Evolutionary conservation across 768 basidiomycete genomes (phyloP).

Genomic region (Mrakia blollopis): DNA sequence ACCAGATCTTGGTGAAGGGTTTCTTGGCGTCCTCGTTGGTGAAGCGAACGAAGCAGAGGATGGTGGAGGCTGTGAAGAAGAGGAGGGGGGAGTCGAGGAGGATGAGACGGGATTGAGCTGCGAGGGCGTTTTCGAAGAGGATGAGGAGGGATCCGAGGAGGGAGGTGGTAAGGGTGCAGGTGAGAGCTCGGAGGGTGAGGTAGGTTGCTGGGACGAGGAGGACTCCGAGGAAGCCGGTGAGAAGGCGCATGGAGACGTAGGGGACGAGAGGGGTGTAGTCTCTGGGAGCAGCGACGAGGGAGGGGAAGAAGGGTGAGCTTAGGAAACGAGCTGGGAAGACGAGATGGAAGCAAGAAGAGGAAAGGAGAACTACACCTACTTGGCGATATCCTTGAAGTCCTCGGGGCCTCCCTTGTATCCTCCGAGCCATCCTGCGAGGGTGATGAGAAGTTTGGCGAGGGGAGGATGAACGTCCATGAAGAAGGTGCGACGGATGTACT

Average conservation of each 20-base stretch:
- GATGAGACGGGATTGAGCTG: constrained; percentile 94
- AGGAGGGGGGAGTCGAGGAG: constrained; percentile 96
- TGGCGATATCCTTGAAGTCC: constrained; percentile 96
- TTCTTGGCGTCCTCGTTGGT: constrained; percentile 65
- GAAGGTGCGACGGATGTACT: constrained; percentile 76
- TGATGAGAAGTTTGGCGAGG: constrained; percentile 90
- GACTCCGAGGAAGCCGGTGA: constrained; percentile 86
- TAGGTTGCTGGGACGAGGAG: constrained; percentile 85
- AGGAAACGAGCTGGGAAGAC: background rate
- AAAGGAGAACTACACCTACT: constrained; percentile 59
- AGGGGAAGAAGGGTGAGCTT: background rate
- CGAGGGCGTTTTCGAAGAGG: constrained; percentile 92
- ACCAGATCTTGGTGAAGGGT: constrained; percentile 79
- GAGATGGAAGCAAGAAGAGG: background rate
- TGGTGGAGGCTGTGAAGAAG: constrained; percentile 90
- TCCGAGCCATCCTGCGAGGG: constrained; percentile 75
- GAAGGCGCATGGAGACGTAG: constrained; percentile 92
- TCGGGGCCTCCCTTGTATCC: constrained; percentile 80
- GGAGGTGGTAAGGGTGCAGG: constrained; percentile 85
- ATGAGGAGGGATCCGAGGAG: constrained; percentile 84
- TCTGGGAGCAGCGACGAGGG: constrained; percentile 47
- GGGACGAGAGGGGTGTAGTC: constrained; percentile 74
- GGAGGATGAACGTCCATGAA: constrained; percentile 90
- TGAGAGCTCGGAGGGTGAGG: constrained; percentile 85
- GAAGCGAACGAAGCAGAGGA: constrained; percentile 83